Evolutionary conservation across 768 basidiomycete species (phyloP).

Genomic region (Russula vinacea): DNA sequence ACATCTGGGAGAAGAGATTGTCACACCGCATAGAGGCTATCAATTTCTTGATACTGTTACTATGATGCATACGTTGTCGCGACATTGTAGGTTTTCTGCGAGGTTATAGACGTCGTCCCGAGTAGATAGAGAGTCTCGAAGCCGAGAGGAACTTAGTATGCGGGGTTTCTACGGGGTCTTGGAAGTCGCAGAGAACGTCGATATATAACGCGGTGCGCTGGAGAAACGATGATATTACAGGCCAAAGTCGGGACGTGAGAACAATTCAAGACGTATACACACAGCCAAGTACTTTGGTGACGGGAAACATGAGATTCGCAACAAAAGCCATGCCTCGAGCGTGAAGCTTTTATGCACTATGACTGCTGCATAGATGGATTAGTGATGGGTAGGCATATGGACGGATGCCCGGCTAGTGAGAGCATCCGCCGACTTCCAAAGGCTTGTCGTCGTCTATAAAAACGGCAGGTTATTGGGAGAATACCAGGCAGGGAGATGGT

Average conservation of each 20-base stretch:
- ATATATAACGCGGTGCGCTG: not conserved
- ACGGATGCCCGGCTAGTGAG: slow-evolving; percentile 76
- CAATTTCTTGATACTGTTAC: not conserved
- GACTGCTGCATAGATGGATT: slow-evolving; percentile 30
- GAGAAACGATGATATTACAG: not conserved
- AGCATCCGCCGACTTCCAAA: slow-evolving; percentile 89
- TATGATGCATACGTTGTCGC: not conserved
- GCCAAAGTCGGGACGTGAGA: not conserved
- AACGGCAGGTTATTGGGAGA: slow-evolving; percentile 1
- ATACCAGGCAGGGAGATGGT: not conserved
- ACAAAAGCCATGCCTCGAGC: not conserved
- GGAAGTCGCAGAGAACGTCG: not conserved
- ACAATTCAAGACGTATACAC: not conserved
- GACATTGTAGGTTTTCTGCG: not conserved
- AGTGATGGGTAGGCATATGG: slow-evolving; percentile 80
- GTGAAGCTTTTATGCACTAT: not conserved
- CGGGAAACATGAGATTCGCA: not conserved
- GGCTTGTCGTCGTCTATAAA: slow-evolving; percentile 78
- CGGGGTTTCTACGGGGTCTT: not conserved
- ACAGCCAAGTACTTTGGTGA: not conserved
- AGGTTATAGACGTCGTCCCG: not conserved
- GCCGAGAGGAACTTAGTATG: not conserved
- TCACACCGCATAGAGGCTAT: not conserved
- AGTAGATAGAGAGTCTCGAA: not conserved
- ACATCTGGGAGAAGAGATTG: not conserved